Conservation (phyloP, 495 filamentous ascomycete genomes). For the Neurospora sp. region DNA sequence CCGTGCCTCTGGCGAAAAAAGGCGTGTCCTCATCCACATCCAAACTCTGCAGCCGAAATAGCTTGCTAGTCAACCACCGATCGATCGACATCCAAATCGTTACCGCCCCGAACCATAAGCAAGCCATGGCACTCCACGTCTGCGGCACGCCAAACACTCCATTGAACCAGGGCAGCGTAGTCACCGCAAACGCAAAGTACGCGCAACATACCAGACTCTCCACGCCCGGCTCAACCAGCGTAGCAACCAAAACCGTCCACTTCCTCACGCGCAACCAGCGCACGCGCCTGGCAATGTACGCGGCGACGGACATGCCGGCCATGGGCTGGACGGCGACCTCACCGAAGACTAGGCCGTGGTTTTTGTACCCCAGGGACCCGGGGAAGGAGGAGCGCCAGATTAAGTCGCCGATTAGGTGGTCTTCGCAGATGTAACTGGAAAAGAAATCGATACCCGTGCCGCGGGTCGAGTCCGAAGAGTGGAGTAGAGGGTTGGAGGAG, state of each 20-base stretch:
- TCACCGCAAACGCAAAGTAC: conserved; percentile 70
- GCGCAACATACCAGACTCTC: conserved; percentile 77
- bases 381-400: conserved; percentile 59
- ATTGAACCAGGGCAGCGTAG: conserved; percentile 57
- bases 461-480: conserved; percentile 33
- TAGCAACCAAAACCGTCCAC: conserved; percentile 82
- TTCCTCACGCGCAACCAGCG: conserved; percentile 92
- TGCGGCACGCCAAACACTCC: conserved; percentile 42
- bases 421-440: conserved; percentile 92
- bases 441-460: conserved; percentile 80
- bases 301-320: conserved; percentile 62
- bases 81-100: conserved; percentile 64
- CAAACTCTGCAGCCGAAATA: conserved; percentile 63
- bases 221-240: conserved; percentile 87
- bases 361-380: conserved; percentile 42
- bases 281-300: conserved; percentile 74
- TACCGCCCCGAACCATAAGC: conserved; percentile 58
- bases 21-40: conserved; percentile 66
- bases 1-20: conserved; percentile 49
- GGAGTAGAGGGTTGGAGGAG: conserved; percentile 33
- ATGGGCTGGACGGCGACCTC: conserved; percentile 89
- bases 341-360: conserved; percentile 74
- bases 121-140: conserved; percentile 64
- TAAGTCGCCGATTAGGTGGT: conserved; percentile 89
- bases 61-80: conserved; percentile 56